Evolutionary conservation across 768 basidiomycete species (phyloP), one percentile per base, ranked within the genome.

Genomic region (Kwoniella mangroviensis): DNA sequence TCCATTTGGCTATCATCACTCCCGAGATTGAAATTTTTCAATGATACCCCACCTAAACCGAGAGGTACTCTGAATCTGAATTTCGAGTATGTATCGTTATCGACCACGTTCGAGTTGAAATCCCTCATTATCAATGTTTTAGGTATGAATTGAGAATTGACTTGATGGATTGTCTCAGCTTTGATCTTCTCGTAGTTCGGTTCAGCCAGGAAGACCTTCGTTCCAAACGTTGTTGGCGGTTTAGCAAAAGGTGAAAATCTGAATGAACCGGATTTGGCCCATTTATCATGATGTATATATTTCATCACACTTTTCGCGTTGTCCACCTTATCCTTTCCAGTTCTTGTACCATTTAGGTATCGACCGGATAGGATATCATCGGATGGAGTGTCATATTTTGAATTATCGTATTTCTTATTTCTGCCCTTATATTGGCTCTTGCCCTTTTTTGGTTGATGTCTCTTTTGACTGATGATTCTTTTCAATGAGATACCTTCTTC

Each of bases 121-220:
- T 62, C 61, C 21, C 26, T 43, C 43, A 62, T 17, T 3, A 51
- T 24, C 43, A 62, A 62, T n/a, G 13, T 62, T 22, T 22, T 15
- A 62, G 60, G 17, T 21, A 21, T 21, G n/a, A 62, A 41, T 60
- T 10, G 34, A 42, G 13, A 12, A 9, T 21, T 40, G 5, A 42
- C 42, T 43, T 5, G 42, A n/a, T 21, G 59, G 24, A 11, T 17
- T 17, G 34, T n/a, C n/a, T 41, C 6, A 9, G 19, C 19, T 40
- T 42, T 61, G 3, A 43, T 6, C 13, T 21, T 28, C 22, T 54
- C 12, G 21, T 24, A 54, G 24, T 54, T 24, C n/a, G 53, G 53
- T 54, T 54, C 53, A 24, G 53, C 24, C 53, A 24, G 11, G 11
- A 54, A n/a, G 17, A 54, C 24, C 21, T 24, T 54, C 11, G 19